Base-by-base conservation (phyloP, 108 stramenopile genomes). In the Cylindrotheca closterium region DNA sequence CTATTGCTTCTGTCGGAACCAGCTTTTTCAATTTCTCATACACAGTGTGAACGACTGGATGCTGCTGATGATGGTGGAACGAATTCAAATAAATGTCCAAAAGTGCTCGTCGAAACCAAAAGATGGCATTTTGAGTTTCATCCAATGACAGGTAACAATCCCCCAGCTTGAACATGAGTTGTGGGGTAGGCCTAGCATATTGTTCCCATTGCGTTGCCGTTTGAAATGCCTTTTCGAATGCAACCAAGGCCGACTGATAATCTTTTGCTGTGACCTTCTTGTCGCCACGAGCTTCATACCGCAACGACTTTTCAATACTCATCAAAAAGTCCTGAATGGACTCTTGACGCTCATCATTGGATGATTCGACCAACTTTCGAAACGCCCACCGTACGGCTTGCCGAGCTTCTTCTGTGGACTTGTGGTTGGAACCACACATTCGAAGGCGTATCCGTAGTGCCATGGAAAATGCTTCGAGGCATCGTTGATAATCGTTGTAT, bases 381-480 rank as follows among this genome's bases (percentile, higher is more conserved):
- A 10, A 42, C 15, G 37, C 37, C 37, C 37, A 42, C 7, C 37
- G 37, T 42, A 42, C 37, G 37, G 37, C 7, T 42, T 15, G 37
- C 15, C 15, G 7, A 15, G 37, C 37, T 42, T 42, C 37, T 42
- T 42, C 37, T 7, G 15, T 42, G 37, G 10, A 42, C 10, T 42
- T 42, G 37, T 42, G 7, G 37, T 42, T 42, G 37, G 7, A n/a
- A 30, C 60, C 60, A 0, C 37, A 26, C 19, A 67, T 21, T 27
- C 47, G 29, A 4, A 67, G 21, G 2, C 55, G 54, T n/a, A 67
- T 67, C 25, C 65, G 54, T n/a, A 52, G 46, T 1, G 55, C 48
- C 53, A 53, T 47, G 18, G 29, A 22, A 47, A 67, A 67, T 26
- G 54, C 65, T 47, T 55, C 26, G 55, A 67, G 47, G 27, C 51